Conservation (phyloP, 257 asterid species). For the Prunella vulgaris region DNA sequence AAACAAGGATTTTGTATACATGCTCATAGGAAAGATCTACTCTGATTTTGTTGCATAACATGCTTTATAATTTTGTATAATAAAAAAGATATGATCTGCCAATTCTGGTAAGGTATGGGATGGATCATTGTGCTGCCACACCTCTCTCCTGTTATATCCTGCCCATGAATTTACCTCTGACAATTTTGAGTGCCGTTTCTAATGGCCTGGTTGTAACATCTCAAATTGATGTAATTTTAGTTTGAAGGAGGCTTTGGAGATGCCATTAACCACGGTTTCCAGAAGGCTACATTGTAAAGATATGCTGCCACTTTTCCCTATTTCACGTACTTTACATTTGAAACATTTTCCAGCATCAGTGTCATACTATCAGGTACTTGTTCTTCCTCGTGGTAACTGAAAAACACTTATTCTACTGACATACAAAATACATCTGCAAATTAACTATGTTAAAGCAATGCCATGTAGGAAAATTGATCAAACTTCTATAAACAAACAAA, state of each 20-base stretch:
- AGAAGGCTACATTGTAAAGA: conserved; percentile 64
- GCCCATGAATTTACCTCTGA: background rate
- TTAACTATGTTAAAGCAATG: background rate
- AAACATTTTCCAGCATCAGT: conserved; percentile 54
- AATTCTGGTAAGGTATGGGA: background rate
- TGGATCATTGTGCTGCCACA: no score
- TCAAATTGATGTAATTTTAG: conserved; percentile 41
- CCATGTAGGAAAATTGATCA: conserved; percentile 3
- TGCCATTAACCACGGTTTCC: conserved; percentile 85
- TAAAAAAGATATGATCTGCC: background rate
- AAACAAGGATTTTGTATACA: no score
- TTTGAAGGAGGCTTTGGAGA: conserved; percentile 83
- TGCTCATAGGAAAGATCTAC: background rate
- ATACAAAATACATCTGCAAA: background rate
- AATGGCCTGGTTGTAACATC: conserved; percentile 13
- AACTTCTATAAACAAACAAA: background rate
- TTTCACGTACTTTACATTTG: conserved; percentile 34
- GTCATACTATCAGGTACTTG: conserved; percentile 69
- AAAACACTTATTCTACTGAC: background rate
- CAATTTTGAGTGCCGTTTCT: background rate
- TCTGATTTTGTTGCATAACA: background rate
- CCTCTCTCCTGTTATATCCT: no score
- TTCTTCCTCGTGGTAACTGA: conserved; percentile 14
- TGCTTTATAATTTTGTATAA: background rate
- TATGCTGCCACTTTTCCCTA: conserved; percentile 81